Base-by-base conservation (phyloP, 306 rosid species). In the Lagenaria siceraria region DNA sequence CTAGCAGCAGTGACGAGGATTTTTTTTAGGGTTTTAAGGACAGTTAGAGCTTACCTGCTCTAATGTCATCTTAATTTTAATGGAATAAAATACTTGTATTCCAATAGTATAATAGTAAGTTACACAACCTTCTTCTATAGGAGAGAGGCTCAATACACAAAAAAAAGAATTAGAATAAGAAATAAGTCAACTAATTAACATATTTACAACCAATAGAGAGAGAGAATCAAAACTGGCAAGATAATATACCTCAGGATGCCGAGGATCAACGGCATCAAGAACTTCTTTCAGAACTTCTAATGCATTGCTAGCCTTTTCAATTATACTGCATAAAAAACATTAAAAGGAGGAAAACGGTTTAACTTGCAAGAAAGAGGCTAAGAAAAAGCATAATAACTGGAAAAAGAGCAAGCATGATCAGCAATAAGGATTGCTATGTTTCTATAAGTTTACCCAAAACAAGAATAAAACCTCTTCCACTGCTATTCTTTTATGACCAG, bases 261-360 rank as follows among this genome's bases (percentile, higher is more conserved):
- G 93, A 81, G 88, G 48, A 84, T 89, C 90, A 70, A 90, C 89
- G 25, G 98, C 97, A 78, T 92, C 97, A 65, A 94, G 96, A 74
- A 94, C 97, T 83, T 94, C 98, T 71, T 85, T 91, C 38, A 94
- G 86, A 76, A 94, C 89, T 78, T 90, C 94, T 77, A 87, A 83
- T 43, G 91, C 94, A 82, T 94, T 94, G 73, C 86, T 75, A 53
- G 98, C 98, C 89, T 91, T 94, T 78, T 89, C 91, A 78, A 91
- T 85, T 75, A 89, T 87, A 87, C 98, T 94, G 89, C 86, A 86
- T 80, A 53, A 80, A 52, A 80, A 62, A 83, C 4, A 81, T 36
- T 36, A 80, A 15, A 36, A 15, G 31, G 22, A 22, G 9, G 18
- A 40, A 18, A 21, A 68, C 21, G 3, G n/a, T 42, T 68, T 69